These are phyloP conservation scores for Sporothrix euskadiensis DNA, from an alignment of 2,329 filamentous ascomycete genomes.

Conservation along the genomic window DNA sequence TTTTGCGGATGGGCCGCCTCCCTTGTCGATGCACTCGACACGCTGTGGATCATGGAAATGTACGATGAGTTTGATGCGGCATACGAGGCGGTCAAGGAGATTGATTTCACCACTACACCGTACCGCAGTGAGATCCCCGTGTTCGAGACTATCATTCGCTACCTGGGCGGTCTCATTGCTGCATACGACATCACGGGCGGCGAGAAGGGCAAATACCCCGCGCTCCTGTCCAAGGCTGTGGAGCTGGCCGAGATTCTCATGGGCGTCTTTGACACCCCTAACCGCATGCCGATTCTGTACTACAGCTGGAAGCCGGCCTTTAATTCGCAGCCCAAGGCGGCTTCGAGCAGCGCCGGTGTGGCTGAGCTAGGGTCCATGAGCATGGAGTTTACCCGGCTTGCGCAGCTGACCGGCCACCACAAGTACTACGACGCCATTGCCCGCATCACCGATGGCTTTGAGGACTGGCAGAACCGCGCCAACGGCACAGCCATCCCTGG, in stretches of 20 bases:
- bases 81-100: slow-evolving; percentile 64
- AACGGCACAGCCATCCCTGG: slow-evolving; percentile 67
- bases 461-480: slow-evolving; percentile 67
- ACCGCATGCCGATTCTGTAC: slow-evolving; percentile 83
- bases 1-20: slow-evolving; percentile 94
- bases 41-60: slow-evolving; percentile 83
- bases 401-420: slow-evolving; percentile 76
- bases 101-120: slow-evolving; percentile 78
- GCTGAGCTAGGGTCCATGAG: slow-evolving; percentile 78
- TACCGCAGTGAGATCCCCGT: slow-evolving; percentile 71
- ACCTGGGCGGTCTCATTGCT: slow-evolving; percentile 79
- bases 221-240: slow-evolving; percentile 74
- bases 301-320: slow-evolving; percentile 73
- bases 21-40: slow-evolving; percentile 78
- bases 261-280: slow-evolving; percentile 85
- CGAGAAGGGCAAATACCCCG: slow-evolving; percentile 54
- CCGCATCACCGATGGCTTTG: slow-evolving; percentile 77
- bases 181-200: slow-evolving; percentile 84
- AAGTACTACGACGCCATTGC: slow-evolving; percentile 91
- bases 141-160: slow-evolving; percentile 90
- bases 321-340: slow-evolving; percentile 64
- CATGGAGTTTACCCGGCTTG: slow-evolving; percentile 85
- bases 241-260: slow-evolving; percentile 80
- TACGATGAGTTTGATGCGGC: slow-evolving; percentile 78
- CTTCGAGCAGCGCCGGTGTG: slow-evolving; percentile 55